These are phyloP conservation scores for Pseudofabraea citricarpa DNA, from an alignment of 2,329 filamentous ascomycete species.

Conservation along the genomic window DNA sequence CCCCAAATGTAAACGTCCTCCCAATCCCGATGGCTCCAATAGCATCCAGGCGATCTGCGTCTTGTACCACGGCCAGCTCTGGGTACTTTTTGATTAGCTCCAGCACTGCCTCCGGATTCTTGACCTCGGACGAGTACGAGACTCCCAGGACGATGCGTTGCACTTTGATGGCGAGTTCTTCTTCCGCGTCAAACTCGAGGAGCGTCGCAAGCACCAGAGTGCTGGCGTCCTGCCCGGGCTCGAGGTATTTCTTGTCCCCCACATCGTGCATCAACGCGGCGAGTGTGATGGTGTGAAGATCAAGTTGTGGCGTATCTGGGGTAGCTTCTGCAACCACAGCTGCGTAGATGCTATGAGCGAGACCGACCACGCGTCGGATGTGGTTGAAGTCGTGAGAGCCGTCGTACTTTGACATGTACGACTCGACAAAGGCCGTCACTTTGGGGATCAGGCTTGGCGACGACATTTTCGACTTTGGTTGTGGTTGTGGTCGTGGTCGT, in stretches of 20 bases:
- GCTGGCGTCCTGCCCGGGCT: conserved; percentile 49
- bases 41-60: conserved; percentile 90
- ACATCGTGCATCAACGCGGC: conserved; percentile 82
- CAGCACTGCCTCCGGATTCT: conserved; percentile 54
- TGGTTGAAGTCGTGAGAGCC: conserved; percentile 86
- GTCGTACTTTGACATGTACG: conserved; percentile 76
- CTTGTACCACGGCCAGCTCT: conserved; percentile 83
- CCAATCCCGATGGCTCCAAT: conserved; percentile 85
- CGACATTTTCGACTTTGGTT: conserved; percentile 13
- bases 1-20: conserved; percentile 73
- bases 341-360: conserved; percentile 45
- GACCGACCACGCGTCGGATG: conserved; percentile 72
- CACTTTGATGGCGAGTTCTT: conserved; percentile 59
- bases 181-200: conserved; percentile 50
- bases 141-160: conserved; percentile 74
- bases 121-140: conserved; percentile 72
- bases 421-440: conserved; percentile 59
- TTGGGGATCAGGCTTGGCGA: conserved; percentile 33
- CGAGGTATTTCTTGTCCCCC: conserved; percentile 54
- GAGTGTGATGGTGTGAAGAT: conserved; percentile 50
- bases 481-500: conserved; percentile 5
- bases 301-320: conserved; percentile 42
- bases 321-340: conserved; percentile 15
- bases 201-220: conserved; percentile 56
- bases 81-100: conserved; percentile 59